Percentiles rank a stretch among this genome's conserved stretches.
Evolutionary conservation across 2,329 filamentous ascomycete genomes (phyloP).

Genomic region (Apiospora marii): DNA sequence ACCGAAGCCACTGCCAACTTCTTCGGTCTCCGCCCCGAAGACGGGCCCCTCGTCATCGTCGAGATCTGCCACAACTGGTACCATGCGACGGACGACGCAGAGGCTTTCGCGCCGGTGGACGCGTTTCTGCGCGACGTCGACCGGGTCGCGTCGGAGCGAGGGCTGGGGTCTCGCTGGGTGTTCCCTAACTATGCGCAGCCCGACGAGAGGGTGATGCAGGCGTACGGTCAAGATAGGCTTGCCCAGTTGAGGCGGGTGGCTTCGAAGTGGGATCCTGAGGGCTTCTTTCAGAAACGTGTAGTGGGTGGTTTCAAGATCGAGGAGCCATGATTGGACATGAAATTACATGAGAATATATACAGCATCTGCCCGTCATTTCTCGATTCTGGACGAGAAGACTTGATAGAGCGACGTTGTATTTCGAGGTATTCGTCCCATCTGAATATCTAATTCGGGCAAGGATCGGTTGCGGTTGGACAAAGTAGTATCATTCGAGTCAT

Average conservation of each 20-base stretch:
- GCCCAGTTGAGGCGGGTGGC: neutral
- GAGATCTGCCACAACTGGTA: conserved; percentile 1
- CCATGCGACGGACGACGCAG: neutral
- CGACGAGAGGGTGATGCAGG: neutral
- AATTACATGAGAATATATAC: no score
- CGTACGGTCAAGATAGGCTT: neutral
- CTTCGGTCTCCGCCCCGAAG: conserved; percentile 7
- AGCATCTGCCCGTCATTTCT: no score
- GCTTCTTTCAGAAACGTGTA: conserved; percentile 13
- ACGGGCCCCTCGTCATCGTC: neutral
- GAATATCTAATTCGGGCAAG: no score
- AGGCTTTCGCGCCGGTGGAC: neutral
- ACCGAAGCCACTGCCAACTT: neutral
- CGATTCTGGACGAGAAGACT: no score
- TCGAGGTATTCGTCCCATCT: no score
- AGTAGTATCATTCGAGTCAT: neutral
- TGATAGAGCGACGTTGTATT: no score
- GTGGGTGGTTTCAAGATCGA: conserved; percentile 6
- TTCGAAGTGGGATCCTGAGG: neutral
- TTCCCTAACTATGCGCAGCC: neutral
- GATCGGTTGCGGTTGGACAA: neutral
- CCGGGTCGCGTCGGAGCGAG: neutral
- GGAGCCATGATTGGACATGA: neutral
- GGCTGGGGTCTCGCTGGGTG: neutral
- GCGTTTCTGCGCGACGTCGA: neutral